Evolutionary conservation across 176 grass and related monocot genomes (phyloP).

Genomic region (Elymus sibiricus): DNA sequence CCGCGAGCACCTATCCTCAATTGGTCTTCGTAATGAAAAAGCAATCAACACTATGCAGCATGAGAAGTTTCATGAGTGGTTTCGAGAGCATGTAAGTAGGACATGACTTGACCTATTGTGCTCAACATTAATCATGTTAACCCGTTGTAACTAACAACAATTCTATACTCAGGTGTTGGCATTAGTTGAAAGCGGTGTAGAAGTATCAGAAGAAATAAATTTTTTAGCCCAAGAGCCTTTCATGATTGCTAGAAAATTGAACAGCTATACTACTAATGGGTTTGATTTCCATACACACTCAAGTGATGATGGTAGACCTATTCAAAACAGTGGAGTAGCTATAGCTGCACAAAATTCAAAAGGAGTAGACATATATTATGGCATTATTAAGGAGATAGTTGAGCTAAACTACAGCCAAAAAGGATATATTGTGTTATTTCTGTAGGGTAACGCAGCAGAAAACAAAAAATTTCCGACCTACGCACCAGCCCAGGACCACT

Average conservation of each 20-base stretch:
- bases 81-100: neutral
- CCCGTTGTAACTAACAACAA: neutral
- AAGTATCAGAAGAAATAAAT: neutral
- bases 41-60: neutral
- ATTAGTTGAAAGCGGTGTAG: neutral
- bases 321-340: too few species aligned
- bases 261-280: neutral
- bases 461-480: too few species aligned
- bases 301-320: neutral
- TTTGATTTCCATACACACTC: constrained; percentile 2
- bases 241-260: neutral
- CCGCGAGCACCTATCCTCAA: neutral
- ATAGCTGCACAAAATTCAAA: too few species aligned
- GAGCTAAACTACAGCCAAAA: too few species aligned
- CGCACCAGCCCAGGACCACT: too few species aligned
- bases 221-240: constrained; percentile 6
- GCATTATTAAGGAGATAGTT: too few species aligned
- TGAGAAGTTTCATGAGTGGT: constrained; percentile 14
- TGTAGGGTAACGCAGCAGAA: too few species aligned
- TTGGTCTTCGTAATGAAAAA: neutral
- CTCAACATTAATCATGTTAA: neutral
- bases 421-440: too few species aligned
- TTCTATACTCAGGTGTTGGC: neutral
- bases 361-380: too few species aligned
- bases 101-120: neutral